Conservation (phyloP, 441 rosid species). For the Eutrema salsugineum region DNA sequence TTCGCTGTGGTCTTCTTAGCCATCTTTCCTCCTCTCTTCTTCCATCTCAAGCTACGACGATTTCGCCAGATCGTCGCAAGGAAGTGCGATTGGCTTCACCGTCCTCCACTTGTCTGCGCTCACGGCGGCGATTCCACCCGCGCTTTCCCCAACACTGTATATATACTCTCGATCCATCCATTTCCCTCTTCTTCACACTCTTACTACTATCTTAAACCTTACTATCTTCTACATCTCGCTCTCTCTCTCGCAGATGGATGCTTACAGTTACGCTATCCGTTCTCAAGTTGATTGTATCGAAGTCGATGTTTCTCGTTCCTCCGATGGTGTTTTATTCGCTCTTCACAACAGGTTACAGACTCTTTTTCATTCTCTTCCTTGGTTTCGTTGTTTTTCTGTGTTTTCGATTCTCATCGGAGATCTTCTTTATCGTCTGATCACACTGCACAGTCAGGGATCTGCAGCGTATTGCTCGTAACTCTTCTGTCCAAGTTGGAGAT, state of each 20-base stretch:
- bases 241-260: slow-evolving; percentile 54
- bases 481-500: slow-evolving; percentile 68
- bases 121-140: slow-evolving; percentile 94
- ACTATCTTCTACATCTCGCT: neutral
- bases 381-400: neutral
- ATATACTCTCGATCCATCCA: slow-evolving; percentile 6
- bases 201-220: neutral
- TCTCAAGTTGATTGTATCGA: slow-evolving; percentile 89
- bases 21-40: slow-evolving; percentile 74
- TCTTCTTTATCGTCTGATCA: slow-evolving; percentile 2
- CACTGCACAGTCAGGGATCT: slow-evolving; percentile 85
- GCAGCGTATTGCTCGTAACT: slow-evolving; percentile 82
- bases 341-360: slow-evolving; percentile 78
- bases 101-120: slow-evolving; percentile 96
- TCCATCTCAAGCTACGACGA: slow-evolving; percentile 81
- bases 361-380: neutral
- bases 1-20: slow-evolving; percentile 59
- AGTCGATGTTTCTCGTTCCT: slow-evolving; percentile 92
- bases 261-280: slow-evolving; percentile 63
- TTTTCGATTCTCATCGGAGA: slow-evolving; percentile 24
- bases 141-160: slow-evolving; percentile 89
- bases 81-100: slow-evolving; percentile 76
- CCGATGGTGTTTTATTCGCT: slow-evolving; percentile 86
- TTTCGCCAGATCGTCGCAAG: slow-evolving; percentile 46
- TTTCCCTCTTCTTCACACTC: neutral